Evolutionary conservation across 768 basidiomycete species (phyloP), one percentile per base, ranked within the genome.

Genomic region (Boletus coccyginus): DNA sequence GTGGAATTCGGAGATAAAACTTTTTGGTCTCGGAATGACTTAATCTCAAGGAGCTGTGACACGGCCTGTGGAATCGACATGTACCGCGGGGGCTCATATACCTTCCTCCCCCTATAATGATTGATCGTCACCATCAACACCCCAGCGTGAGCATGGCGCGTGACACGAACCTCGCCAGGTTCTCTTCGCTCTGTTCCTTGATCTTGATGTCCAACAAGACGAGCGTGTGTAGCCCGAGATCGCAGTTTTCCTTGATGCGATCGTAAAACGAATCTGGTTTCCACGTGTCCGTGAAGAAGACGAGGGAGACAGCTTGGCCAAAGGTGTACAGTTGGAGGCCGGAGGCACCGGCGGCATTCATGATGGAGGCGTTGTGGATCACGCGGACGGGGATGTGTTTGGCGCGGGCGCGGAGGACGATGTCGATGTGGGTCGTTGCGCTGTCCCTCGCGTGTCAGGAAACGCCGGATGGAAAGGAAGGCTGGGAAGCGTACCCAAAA

Each of bases 261-360:
- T 92, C 94, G 70, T 98, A 95, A 76, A 95, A 98, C 61, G 90
- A 93, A 65, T 92, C 90, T 2, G 97, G 97, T 63, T 87, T 88
- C 97, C 97, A 99, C 1, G 85, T 89, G 14, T 95, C 92, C 33
- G 97, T 99, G 78, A 98, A 99, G 78, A 98, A 98, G 5, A 94
- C 92, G 45, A 99, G 83, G 24, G 92, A 95, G 38, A 98, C 90
- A 3, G 92, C 90, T 72, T 98, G 97, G 13, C 97, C 97, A 69
- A 97, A 99, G 73, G 91, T 92, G 79, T 99, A 99, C n/a, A 99
- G 80, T 62, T 98, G 94, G 27, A 99, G 81, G 8, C 97, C 97
- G 57, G 88, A 92, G 2, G 91, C 92, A 24, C 95, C 94, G 42
- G 92, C 80, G 0, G 97, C 96, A 70, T 96, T 98, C 84, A 98